Evolutionary conservation across 345 rosid genomes (phyloP).

Genomic region (Hevea brasiliensis): DNA sequence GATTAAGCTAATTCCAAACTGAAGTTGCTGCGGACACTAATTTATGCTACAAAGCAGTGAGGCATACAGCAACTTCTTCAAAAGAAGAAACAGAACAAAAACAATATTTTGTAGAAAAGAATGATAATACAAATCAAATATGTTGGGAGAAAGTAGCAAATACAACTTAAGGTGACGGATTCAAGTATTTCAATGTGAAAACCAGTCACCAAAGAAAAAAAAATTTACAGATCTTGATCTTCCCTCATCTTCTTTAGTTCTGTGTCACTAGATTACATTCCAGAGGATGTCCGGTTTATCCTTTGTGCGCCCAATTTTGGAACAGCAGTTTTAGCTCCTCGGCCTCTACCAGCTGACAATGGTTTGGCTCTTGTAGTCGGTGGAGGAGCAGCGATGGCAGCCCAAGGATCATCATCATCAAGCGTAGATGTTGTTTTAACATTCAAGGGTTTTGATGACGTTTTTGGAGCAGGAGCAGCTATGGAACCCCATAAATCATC

Average conservation of each 20-base stretch:
- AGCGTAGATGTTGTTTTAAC: slow-evolving; percentile 46
- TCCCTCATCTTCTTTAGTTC: slow-evolving; percentile 6
- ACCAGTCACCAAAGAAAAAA: slow-evolving; percentile 32
- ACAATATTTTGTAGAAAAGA: slow-evolving; percentile 36
- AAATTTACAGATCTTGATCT: slow-evolving; percentile 46
- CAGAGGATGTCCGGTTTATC: slow-evolving; percentile 70
- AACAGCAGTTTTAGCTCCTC: slow-evolving; percentile 70
- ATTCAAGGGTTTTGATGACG: slow-evolving; percentile 64
- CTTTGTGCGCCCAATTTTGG: slow-evolving; percentile 85
- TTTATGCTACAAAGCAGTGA: neutral
- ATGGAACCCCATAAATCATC: slow-evolving; percentile 97
- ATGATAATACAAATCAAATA: slow-evolving; percentile 56
- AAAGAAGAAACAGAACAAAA: neutral
- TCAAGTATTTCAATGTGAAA: slow-evolving; percentile 12
- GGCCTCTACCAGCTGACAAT: slow-evolving; percentile 65
- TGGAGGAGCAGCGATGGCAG: slow-evolving; percentile 91
- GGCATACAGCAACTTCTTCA: neutral
- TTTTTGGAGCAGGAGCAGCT: slow-evolving; percentile 80
- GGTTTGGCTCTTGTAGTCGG: slow-evolving; percentile 84
- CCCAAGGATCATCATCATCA: slow-evolving; percentile 90
- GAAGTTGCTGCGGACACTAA: slow-evolving; percentile 7
- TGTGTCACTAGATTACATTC: slow-evolving; percentile 39
- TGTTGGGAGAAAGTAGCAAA: slow-evolving; percentile 15
- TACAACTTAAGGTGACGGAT: slow-evolving; percentile 24
- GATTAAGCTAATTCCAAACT: neutral